Conservation (phyloP, 768 basidiomycete genomes). For the Crepidotus variabilis region DNA sequence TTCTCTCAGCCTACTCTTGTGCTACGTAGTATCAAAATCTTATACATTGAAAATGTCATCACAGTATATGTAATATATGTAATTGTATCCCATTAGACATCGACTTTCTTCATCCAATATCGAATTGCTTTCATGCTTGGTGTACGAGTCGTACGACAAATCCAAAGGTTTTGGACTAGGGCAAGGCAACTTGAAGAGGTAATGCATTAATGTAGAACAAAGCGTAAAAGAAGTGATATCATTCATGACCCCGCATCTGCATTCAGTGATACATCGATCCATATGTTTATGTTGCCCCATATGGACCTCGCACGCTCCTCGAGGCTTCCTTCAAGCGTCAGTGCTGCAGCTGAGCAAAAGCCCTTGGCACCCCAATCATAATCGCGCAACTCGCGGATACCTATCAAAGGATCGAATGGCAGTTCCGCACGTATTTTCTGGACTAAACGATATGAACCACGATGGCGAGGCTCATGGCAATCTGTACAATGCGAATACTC, state of each 20-base stretch:
- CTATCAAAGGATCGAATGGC: not conserved
- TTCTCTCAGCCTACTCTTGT: too few relatives aligned
- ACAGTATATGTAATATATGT: too few relatives aligned
- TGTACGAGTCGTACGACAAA: too few relatives aligned
- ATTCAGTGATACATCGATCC: not conserved
- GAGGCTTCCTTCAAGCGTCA: not conserved
- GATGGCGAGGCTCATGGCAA: too few relatives aligned
- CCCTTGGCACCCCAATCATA: not conserved
- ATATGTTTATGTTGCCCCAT: not conserved
- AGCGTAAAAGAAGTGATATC: not conserved
- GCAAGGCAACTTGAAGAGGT: too few relatives aligned
- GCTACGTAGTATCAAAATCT: too few relatives aligned
- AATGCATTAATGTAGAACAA: too few relatives aligned
- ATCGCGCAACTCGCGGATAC: not conserved
- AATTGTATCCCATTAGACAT: too few relatives aligned
- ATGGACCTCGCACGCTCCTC: not conserved
- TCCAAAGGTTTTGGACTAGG: too few relatives aligned
- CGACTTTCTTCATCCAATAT: too few relatives aligned
- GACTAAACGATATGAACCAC: not conserved
- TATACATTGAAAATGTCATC: too few relatives aligned
- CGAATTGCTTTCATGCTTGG: too few relatives aligned
- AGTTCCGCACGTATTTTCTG: not conserved
- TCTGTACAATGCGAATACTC: not conserved
- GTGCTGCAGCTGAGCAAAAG: not conserved
- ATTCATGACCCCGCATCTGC: not conserved